Base-by-base conservation (phyloP, 1,284 basidiomycete genomes). In the Porodaedalea pini region DNA sequence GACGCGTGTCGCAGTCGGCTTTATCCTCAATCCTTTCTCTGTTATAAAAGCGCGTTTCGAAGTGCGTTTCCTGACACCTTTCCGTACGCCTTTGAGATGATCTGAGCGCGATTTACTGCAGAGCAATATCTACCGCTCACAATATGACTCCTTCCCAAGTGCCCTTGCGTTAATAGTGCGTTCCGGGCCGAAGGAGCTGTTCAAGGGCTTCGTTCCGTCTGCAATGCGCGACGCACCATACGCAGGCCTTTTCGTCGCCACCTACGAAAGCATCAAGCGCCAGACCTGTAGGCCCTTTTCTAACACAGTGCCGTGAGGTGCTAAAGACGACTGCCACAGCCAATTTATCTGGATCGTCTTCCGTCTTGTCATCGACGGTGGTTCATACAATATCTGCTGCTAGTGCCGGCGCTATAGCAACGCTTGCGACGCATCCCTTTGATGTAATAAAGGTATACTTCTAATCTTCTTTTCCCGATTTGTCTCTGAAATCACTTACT, bases 1-100 rank as follows among this genome's bases (percentile, higher is more conserved):
- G 2, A 86, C 92, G 0, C 82, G 97, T 48, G 88, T 94, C 10
- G 78, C 77, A 0, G 91, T 98, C 0, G 96, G 96, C 0, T 88
- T 98, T 65, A 62, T 95, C 0, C 69, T 99, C 59, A 98, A 96
- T 68, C 97, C 96, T 0, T 86, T 99, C 64, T 92, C 96, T 0
- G 86, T 99, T 11, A 75, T 99, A 57, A 99, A 99, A 73, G 92
- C 96, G 21, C 82, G 96, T 11, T 97, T 90, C 63, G 96, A 99
- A 82, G 94, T 89, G 57, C 48, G 85, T 71, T 11, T 15, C 29
- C 40, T 49, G 32, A 34, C 19, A 23, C 52, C 36, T 27, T 34
- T 17, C 37, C 23, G 56, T 3, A n/a, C 27, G 7, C 27, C 32
- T 32, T 53, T 40, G 36, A 27, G 23, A 23, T 54, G 19, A 44